Base-by-base conservation (phyloP, 306 rosid species). In the Acacia crassicarpa region DNA sequence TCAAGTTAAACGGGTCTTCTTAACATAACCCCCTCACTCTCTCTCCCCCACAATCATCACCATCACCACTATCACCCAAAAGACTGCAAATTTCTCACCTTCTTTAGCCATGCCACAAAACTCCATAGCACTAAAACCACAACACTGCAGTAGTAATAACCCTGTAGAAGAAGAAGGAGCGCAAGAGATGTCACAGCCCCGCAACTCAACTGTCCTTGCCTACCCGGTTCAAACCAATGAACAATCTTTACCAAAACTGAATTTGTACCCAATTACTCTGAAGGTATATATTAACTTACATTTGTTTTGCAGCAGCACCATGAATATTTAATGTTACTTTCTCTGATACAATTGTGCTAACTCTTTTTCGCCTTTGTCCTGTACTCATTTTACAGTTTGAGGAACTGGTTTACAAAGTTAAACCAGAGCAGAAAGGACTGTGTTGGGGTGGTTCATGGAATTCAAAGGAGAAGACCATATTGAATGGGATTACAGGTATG, bases 401-500 rank as follows among this genome's bases (percentile, higher is more conserved):
- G 88, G 98, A 95, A 69, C 77, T 93, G 83, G 90, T 91, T 30
- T 95, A 93, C 90, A 95, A 92, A 92, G 96, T 93, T 2, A 92
- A 92, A 79, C 45, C 89, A 83, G 94, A 93, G 80, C 85, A 85
- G 70, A 88, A 86, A 75, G 89, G 85, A 63, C 38, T 30, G 45
- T 89, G 93, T 15, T 84, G 89, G 56, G 85, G 92, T 1, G 83
- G 86, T 41, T 83, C 78, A 74, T 85, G 92, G 90, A 80, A 40
- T 44, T 82, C 80, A 68, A 86, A 67, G 83, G 98, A 93, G 76
- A 95, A 93, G 74, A 91, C 86, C 48, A 90, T 95, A 78, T 80
- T 95, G 53, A 93, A 90, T 69, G 97, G 98, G 41, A 84, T 95
- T 75, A 85, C 96, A 15, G 99, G 99, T 17, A 78, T 86, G 63